phyloP scores from a whole-genome alignment of 106 monocot genomes.

The Apostasia ramifera region DNA sequence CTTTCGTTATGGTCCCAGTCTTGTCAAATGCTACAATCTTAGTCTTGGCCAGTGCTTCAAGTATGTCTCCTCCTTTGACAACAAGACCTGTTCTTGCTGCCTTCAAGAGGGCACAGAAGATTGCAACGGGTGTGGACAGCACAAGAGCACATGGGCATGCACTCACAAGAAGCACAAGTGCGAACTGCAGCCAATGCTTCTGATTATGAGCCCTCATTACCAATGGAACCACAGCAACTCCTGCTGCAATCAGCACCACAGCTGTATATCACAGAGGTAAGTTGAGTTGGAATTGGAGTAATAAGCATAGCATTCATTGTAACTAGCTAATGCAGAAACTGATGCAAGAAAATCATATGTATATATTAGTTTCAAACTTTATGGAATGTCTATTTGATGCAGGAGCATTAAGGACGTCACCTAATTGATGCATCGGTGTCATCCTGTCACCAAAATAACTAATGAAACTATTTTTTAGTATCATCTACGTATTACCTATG shows the following conservation, averaged over 20 bases:
- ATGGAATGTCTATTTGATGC: no score
- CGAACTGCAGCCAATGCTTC: constrained; percentile 63
- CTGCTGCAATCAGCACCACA: constrained; percentile 55
- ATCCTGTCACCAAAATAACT: no score
- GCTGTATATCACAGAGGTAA: constrained; percentile 34
- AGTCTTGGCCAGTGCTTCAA: constrained; percentile 65
- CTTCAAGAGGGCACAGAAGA: constrained; percentile 70
- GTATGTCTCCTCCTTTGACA: constrained; percentile 88
- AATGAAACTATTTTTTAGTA: no score
- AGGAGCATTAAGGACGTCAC: no score
- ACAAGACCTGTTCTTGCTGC: constrained; percentile 76
- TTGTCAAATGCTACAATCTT: constrained; percentile 90
- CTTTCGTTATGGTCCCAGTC: constrained; percentile 90
- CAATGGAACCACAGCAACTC: constrained; percentile 52
- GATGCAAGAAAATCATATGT: no score
- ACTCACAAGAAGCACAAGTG: constrained; percentile 87
- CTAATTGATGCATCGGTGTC: no score
- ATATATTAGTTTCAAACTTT: no score
- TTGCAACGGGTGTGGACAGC: constrained; percentile 90
- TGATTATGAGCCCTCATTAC: constrained; percentile 24
- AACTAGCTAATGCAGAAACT: no score
- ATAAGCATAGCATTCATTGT: background rate
- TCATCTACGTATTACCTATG: no score
- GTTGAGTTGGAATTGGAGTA: background rate
- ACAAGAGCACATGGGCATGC: constrained; percentile 96